phyloP scores from a whole-genome alignment of 2,329 filamentous ascomycete genomes.

The Penicillium digitatum region DNA sequence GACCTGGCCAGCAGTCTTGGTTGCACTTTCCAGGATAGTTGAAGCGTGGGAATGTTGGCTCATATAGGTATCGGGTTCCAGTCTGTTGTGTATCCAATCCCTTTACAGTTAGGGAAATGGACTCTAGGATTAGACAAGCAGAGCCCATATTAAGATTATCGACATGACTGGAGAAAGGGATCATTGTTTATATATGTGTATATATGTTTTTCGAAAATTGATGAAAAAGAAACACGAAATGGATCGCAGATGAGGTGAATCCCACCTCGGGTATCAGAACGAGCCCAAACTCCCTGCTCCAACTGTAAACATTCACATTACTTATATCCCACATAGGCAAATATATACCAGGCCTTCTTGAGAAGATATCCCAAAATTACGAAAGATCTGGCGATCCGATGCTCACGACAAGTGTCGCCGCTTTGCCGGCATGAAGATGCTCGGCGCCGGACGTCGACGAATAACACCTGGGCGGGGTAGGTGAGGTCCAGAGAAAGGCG shows the following conservation, averaged over 20 bases:
- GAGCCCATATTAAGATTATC: background rate
- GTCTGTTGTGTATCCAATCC: background rate
- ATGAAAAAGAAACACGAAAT: background rate
- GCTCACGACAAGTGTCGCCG: constrained; percentile 25
- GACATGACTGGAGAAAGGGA: background rate
- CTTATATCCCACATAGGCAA: background rate
- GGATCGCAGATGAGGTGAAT: background rate
- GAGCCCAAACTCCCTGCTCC: background rate
- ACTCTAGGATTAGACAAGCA: background rate
- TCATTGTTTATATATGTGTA: too few species aligned
- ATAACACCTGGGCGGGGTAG: constrained; percentile 22
- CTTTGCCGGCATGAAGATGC: constrained; percentile 33
- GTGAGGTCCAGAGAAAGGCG: background rate
- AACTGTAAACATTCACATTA: background rate
- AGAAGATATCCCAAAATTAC: background rate
- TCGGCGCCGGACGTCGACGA: constrained; percentile 32
- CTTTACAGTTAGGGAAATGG: background rate
- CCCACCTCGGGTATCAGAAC: constrained; percentile 3
- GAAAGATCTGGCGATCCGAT: background rate
- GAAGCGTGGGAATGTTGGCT: background rate
- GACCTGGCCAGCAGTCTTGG: background rate
- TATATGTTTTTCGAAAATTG: background rate
- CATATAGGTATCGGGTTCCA: background rate
- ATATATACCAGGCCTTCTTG: background rate
- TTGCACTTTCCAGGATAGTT: background rate